A percentile compares a stretch with the other conserved stretches of the same genome.
phyloP scores from a whole-genome alignment of 2,329 filamentous ascomycete species.

The Penicillium hesseltinei region DNA sequence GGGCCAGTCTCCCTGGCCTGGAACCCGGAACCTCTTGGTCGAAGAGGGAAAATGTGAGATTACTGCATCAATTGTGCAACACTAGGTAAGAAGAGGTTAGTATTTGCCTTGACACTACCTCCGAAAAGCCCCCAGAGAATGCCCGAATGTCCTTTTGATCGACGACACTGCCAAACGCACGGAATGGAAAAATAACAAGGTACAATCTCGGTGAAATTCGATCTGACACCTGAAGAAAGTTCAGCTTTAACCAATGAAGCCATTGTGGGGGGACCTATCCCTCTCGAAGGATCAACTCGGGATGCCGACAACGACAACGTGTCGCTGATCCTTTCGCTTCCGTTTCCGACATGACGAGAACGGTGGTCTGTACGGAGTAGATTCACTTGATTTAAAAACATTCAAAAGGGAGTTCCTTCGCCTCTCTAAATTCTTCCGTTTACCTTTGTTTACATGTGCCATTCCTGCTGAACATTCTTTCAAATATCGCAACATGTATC shows the following conservation, averaged over 20 bases:
- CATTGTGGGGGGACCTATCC: no score
- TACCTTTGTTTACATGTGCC: background rate
- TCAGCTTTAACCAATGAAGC: no score
- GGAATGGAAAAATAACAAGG: background rate
- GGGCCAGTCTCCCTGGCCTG: background rate
- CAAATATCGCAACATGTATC: background rate
- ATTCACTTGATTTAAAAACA: background rate
- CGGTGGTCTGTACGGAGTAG: background rate
- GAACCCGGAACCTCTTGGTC: fast-evolving
- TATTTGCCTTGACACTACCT: background rate
- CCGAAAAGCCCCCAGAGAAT: background rate
- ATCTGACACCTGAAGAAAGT: background rate
- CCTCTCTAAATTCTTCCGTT: background rate
- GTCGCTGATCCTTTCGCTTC: background rate
- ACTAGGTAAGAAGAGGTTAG: no score
- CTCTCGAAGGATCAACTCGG: background rate
- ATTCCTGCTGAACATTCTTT: background rate
- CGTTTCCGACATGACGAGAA: background rate
- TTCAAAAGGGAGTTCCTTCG: background rate
- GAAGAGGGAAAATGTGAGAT: background rate
- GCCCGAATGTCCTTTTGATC: background rate
- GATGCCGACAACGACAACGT: background rate
- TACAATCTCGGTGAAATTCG: background rate
- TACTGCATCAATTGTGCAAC: background rate
- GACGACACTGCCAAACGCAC: background rate